A percentile compares a stretch with the other conserved stretches of the same genome.
Conservation (phyloP, 805 yeast genomes). For the Wickerhamomyces strasburgensis region DNA sequence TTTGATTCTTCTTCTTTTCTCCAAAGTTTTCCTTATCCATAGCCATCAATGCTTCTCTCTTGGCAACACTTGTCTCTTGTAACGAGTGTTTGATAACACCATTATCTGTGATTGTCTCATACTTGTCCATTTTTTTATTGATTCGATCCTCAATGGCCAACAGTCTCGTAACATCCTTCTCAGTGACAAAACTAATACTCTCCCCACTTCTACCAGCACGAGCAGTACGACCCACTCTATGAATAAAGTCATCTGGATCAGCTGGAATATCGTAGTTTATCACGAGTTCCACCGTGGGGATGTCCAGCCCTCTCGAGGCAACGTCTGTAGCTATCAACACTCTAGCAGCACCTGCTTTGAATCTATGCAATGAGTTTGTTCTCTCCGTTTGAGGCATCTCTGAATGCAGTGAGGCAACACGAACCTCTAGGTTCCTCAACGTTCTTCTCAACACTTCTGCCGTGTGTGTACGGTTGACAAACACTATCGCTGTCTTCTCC, state of each 20-base stretch:
- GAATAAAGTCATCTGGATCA: constrained; percentile 94
- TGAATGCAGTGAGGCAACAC: constrained; percentile 89
- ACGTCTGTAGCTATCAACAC: constrained; percentile 94
- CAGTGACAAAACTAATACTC: constrained; percentile 76
- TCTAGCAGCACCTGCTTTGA: constrained; percentile 91
- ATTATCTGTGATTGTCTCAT: constrained; percentile 67
- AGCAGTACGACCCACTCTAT: constrained; percentile 98
- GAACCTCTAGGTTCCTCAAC: constrained; percentile 62
- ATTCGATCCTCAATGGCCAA: constrained; percentile 85
- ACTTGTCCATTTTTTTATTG: constrained; percentile 71
- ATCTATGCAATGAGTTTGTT: constrained; percentile 84
- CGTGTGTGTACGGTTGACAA: constrained; percentile 85
- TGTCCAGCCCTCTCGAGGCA: constrained; percentile 95
- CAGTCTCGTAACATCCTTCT: constrained; percentile 76
- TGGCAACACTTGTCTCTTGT: constrained; percentile 69
- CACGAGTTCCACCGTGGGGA: constrained; percentile 87
- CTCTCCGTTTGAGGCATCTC: constrained; percentile 93
- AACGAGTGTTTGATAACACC: constrained; percentile 69
- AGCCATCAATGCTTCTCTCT: constrained; percentile 85
- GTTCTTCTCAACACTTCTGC: constrained; percentile 86
- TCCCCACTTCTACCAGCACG: constrained; percentile 94
- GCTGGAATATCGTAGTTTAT: constrained; percentile 91
- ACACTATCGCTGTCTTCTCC: constrained; percentile 72
- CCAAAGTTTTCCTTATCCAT: constrained; percentile 93
- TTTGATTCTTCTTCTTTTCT: constrained; percentile 54